Evolutionary conservation across 2,329 filamentous ascomycete species (phyloP).

Genomic region (Diaporthe amygdali): DNA sequence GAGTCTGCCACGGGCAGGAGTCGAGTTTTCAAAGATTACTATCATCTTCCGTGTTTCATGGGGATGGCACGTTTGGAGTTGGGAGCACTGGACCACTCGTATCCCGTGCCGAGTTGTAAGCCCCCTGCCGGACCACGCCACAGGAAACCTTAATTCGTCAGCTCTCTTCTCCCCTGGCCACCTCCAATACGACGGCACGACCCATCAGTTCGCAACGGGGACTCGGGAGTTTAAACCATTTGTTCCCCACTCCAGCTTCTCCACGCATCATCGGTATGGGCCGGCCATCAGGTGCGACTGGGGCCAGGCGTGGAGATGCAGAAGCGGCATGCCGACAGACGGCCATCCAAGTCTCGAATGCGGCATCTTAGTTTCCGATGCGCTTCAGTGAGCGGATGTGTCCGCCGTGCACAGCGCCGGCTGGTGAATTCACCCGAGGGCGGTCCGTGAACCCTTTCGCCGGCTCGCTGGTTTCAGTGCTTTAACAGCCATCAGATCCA

Average conservation of each 20-base stretch:
- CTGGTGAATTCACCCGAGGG: background rate
- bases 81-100: background rate
- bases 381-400: background rate
- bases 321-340: background rate
- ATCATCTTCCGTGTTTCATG: background rate
- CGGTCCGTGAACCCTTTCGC: background rate
- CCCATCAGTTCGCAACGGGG: background rate
- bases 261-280: background rate
- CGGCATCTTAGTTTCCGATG: background rate
- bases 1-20: background rate
- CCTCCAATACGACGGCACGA: background rate
- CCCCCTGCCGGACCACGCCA: conserved; percentile 3
- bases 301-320: background rate
- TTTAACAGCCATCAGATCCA: background rate
- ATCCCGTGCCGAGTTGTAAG: background rate
- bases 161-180: background rate
- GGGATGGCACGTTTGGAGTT: conserved; percentile 5
- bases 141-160: background rate
- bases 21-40: background rate
- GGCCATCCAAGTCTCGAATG: background rate
- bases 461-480: background rate
- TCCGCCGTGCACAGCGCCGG: background rate
- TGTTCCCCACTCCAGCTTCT: background rate
- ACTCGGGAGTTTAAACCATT: background rate
- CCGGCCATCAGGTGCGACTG: background rate